Conservation (phyloP, 441 rosid species). For the Populus hybrid region DNA sequence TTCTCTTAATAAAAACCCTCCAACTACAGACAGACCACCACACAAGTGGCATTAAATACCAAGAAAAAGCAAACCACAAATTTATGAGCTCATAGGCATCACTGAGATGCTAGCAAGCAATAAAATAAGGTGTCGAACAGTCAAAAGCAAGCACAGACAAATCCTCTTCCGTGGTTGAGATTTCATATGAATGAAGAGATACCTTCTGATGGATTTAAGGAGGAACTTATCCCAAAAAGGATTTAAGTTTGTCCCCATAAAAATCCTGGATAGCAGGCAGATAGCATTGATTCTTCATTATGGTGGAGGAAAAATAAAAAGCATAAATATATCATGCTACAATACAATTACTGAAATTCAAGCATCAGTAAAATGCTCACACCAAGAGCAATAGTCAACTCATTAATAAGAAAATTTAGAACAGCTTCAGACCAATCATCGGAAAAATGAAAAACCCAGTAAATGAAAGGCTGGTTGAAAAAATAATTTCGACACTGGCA, state of each 20-base stretch:
- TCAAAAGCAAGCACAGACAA: background rate
- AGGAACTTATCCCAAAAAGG: conserved; percentile 79
- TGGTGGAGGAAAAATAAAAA: conserved; percentile 1
- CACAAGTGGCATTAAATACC: background rate
- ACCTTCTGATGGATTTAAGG: conserved; percentile 61
- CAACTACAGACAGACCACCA: background rate
- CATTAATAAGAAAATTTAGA: background rate
- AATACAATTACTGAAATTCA: background rate
- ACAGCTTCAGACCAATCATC: background rate
- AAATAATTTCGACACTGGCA: conserved; percentile 2
- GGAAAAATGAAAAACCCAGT: background rate
- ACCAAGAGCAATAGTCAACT: background rate
- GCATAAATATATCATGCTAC: conserved; percentile 10
- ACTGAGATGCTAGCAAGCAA: background rate
- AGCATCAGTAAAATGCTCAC: background rate
- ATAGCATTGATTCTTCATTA: conserved; percentile 17
- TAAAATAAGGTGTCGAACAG: conserved; percentile 5
- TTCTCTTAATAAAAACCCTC: background rate
- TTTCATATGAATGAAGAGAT: conserved; percentile 15
- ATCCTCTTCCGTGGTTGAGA: background rate
- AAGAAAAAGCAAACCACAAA: background rate
- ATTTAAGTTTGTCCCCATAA: conserved; percentile 80
- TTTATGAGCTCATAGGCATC: background rate
- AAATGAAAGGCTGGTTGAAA: conserved; percentile 1
- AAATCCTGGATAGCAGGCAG: conserved; percentile 54